Evolutionary conservation across 2,329 filamentous ascomycete genomes (phyloP), one percentile per base, ranked within the genome.

Genomic region (Cercospora nicotianae): DNA sequence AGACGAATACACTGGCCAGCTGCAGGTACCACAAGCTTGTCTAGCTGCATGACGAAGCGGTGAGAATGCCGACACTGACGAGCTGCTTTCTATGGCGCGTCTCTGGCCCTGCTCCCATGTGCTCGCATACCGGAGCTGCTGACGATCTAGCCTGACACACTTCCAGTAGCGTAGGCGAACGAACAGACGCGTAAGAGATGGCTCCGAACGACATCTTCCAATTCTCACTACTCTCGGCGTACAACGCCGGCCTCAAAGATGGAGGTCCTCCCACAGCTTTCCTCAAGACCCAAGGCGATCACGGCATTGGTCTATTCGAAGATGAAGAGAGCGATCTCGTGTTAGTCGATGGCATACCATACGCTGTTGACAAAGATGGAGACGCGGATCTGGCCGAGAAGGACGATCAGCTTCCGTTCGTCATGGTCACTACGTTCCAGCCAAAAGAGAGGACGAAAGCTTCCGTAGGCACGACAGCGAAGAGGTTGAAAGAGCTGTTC

Each of bases 121-220:
- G 10, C 18, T 12, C 18, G 18, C 20, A 51, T 30, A 16, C 53
- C 18, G 23, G 9, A 31, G 53, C 53, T 30, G 10, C 55, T 58
- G 16, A 33, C 55, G 1, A 10, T 20, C 13, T 10, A 0, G 1
- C 8, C 26, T 30, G 28, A 58, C 16, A 5, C 9, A n/a, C 13
- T 42, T 65, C n/a, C 8, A 23, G 18, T 20, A 42, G 65, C 74
- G 45, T 28, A 81, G 81, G 80, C 23, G 18, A 10, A 57, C 53
- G 20, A 3, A 28, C 13, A 57, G 53, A 4, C 3, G 42, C 42
- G 1, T 5, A 5, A 48, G 9, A 20, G 20, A 64, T 79, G 28
- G 80, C 81, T 28, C 81, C 81, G 39, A 82, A 82, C 75, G 81
- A 82, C 71, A 79, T 82, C 69, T 82, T 80, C 70, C 81, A 82